Base-by-base conservation (phyloP, 2,329 filamentous ascomycete species). In the Helicocarpus griseus region DNA sequence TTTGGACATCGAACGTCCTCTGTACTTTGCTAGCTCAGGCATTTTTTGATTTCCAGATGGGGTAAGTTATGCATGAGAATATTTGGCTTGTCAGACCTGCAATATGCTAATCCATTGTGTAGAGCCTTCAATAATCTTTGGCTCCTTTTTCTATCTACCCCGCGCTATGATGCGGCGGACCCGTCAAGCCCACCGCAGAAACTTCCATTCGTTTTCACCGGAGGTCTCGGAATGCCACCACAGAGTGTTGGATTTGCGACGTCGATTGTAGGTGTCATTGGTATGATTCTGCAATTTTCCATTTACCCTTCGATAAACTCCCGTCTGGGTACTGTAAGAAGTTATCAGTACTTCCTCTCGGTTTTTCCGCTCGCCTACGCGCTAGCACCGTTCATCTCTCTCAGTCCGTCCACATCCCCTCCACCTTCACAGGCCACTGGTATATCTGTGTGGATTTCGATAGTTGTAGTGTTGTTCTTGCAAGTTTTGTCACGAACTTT, bases 81-180 rank as follows among this genome's bases (percentile, higher is more conserved):
- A 28, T 8, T 3, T 11, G 9, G 21, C 28, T n/a, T 22, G 19
- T 11, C 24, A 9, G 21, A 48, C n/a, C 17, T 3, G 6, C 13
- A 22, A 22, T 22, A 9, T 39, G n/a, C 31, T 48, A 48, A 28
- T 28, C 40, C 28, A 17, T 24, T 6, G 3, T 24, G 19, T n/a
- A 82, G 81, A 55, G 85, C 85, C 26, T 89, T 89, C 71, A 84
- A 87, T 63, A 82, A 83, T 17, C 77, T 89, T 21, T 89, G 85
- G 83, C 82, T 86, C 47, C 77, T 88, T 44, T 89, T 89, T 69
- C 77, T 89, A 41, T 88, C 86, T 1, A 87, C 85, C 0, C 82
- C 85, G 0, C 82, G 84, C 6, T 81, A 68, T 50, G 66, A 69
- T 39, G 36, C 61, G 13, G 61, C 63, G 41, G 65, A 69, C 69